These are phyloP conservation scores for Oryza rufipogon DNA, from an alignment of 176 grass and related monocot species.

Conservation along the genomic window DNA sequence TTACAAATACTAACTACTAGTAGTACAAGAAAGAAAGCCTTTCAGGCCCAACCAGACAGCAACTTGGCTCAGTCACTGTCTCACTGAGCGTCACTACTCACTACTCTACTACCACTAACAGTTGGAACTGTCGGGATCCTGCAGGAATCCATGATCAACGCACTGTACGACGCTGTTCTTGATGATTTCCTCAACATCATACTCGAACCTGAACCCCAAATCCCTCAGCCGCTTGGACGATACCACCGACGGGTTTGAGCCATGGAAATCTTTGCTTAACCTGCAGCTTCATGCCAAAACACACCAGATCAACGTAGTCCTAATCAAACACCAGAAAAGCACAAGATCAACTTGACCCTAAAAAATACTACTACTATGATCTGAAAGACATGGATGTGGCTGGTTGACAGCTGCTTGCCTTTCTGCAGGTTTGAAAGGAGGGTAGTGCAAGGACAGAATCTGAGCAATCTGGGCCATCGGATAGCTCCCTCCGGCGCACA, in stretches of 20 bases:
- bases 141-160: slow-evolving; percentile 49
- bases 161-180: slow-evolving; percentile 55
- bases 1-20: too few relatives aligned
- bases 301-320: neutral
- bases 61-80: neutral
- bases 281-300: slow-evolving; percentile 21
- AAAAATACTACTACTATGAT: too few relatives aligned
- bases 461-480: slow-evolving; percentile 37
- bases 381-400: neutral
- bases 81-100: neutral
- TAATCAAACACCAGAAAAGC: neutral
- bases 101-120: neutral
- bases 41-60: neutral
- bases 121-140: neutral
- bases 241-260: slow-evolving; percentile 40
- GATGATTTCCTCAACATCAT: slow-evolving; percentile 42
- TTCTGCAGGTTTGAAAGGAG: slow-evolving; percentile 28
- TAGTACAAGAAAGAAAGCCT: neutral
- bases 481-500: slow-evolving; percentile 55
- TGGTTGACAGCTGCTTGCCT: slow-evolving; percentile 26
- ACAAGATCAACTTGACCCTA: neutral
- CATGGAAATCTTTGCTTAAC: slow-evolving; percentile 38
- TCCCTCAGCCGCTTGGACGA: slow-evolving; percentile 63
- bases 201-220: slow-evolving; percentile 67
- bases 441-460: slow-evolving; percentile 47